A percentile compares a stretch with the other conserved stretches of the same genome.
Conservation (phyloP, 495 filamentous ascomycete genomes). For the Aspergillus leporis region DNA sequence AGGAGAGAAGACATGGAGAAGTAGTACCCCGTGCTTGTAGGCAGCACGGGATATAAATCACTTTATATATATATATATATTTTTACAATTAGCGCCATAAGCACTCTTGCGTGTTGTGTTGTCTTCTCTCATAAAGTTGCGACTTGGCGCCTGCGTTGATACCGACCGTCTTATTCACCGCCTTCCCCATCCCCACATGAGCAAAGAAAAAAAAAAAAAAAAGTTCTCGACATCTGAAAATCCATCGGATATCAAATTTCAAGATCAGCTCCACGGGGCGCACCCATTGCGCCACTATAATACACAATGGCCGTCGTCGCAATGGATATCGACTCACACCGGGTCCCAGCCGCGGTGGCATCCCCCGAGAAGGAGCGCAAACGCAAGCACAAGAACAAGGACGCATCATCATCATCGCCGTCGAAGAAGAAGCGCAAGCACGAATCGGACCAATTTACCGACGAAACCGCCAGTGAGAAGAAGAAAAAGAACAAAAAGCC, state of each 20-base stretch:
- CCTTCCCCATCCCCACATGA: slow-evolving; percentile 24
- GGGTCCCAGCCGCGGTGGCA: slow-evolving; percentile 15
- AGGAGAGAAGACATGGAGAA: slow-evolving; percentile 52
- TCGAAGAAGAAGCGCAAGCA: slow-evolving; percentile 54
- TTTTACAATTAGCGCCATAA: slow-evolving; percentile 3
- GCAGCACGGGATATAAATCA: not conserved
- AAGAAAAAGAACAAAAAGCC: slow-evolving; percentile 36
- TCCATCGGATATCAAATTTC: slow-evolving; percentile 12
- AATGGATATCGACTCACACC: slow-evolving; percentile 44
- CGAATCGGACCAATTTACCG: slow-evolving; percentile 13
- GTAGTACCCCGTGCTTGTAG: slow-evolving; percentile 13
- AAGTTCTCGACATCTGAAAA: slow-evolving; percentile 29
- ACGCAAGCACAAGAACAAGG: slow-evolving; percentile 46
- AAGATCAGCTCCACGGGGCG: slow-evolving; percentile 18
- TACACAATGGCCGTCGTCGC: slow-evolving; percentile 42
- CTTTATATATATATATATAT: slow-evolving; percentile 1
- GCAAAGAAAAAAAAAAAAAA: slow-evolving; percentile 18
- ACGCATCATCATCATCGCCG: slow-evolving; percentile 25
- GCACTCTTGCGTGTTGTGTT: not conserved
- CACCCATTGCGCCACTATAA: slow-evolving; percentile 27
- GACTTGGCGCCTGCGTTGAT: not conserved
- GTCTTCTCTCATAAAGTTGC: not conserved
- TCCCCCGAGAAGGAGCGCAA: slow-evolving; percentile 58
- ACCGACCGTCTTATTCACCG: slow-evolving; percentile 37
- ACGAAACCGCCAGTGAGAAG: slow-evolving; percentile 21